phyloP scores from a whole-genome alignment of 805 yeast species.

The Candida hungchunana region DNA sequence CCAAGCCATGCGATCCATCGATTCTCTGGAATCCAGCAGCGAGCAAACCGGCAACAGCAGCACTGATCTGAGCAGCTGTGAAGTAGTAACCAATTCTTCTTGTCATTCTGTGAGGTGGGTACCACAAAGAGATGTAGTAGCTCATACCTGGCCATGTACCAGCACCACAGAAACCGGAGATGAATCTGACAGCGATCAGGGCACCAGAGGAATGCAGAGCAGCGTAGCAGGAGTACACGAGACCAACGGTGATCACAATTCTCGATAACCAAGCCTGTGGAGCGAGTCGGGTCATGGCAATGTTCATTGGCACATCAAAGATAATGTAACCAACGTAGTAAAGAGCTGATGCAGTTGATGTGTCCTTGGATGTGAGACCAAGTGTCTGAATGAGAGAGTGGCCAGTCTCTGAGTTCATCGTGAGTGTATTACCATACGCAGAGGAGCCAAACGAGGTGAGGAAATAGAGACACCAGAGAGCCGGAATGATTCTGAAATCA shows the following conservation, averaged over 20 bases:
- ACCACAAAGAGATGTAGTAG: constrained; percentile 79
- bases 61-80: constrained; percentile 89
- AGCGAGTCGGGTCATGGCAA: constrained; percentile 74
- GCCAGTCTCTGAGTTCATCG: constrained; percentile 63
- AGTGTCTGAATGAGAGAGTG: constrained; percentile 59
- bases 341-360: constrained; percentile 72
- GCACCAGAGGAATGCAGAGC: constrained; percentile 55
- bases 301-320: constrained; percentile 86
- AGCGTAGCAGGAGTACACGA: constrained; percentile 71
- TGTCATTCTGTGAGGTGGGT: constrained; percentile 73
- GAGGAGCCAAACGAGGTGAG: constrained; percentile 73
- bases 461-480: constrained; percentile 76
- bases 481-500: constrained; percentile 73
- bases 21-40: constrained; percentile 85
- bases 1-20: constrained; percentile 63
- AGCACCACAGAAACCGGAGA: constrained; percentile 75
- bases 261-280: constrained; percentile 86
- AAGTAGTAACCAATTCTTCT: constrained; percentile 82
- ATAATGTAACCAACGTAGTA: constrained; percentile 80
- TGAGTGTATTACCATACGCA: constrained; percentile 73
- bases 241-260: constrained; percentile 71
- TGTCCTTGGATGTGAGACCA: constrained; percentile 48
- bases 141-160: constrained; percentile 92
- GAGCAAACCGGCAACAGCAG: constrained; percentile 84
- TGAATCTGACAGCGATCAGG: constrained; percentile 63